Evolutionary conservation across 176 grass and related monocot genomes (phyloP), one percentile per base, ranked within the genome.

Genomic region (Raddia distichophylla): DNA sequence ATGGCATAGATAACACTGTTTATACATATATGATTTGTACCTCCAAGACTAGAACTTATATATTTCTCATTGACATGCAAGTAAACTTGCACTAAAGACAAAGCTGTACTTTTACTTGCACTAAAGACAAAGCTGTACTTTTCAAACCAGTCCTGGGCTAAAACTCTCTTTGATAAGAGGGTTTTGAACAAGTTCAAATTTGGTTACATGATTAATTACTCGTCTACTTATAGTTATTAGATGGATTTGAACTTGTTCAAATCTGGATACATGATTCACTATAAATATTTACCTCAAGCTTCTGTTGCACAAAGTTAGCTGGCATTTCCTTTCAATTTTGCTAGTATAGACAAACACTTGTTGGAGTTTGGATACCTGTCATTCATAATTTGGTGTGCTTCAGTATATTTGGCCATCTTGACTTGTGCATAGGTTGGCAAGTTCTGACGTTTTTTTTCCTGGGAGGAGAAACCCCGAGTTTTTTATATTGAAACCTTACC

Each of bases 191-290:
- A 33, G 44, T 63, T 60, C 58, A 49, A 32, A 63, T 33, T 50
- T 71, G 13, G 45, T 71, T 77, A 76, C 57, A 76, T 48, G 56
- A 76, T 76, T 44, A 77, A 15, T 7, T 10, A 27, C 57, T 58
- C 19, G 14, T 77, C 60, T 37, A 27, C 18, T 80, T 70, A 44
- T 8, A 59, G 53, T 59, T 13, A 70, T 69, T 6, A 59, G 78
- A 69, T 52, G 78, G 42, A 34, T 70, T 57, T 43, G 27, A 83
- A 56, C 22, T 60, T 5, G n/a, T 66, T 51, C 12, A 55, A 74
- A 22, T 43, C 34, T 64, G 5, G 17, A 20, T 67, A 66, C 20
- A 57, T 48, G 10, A 27, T 76, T 67, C 50, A 61, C 40, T 47
- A 35, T 44, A 48, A 9, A 58, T 63, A 40, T 67, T 9, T 20